Conservation (phyloP, 1,284 basidiomycete genomes). For the Fomitopsis betulina region DNA sequence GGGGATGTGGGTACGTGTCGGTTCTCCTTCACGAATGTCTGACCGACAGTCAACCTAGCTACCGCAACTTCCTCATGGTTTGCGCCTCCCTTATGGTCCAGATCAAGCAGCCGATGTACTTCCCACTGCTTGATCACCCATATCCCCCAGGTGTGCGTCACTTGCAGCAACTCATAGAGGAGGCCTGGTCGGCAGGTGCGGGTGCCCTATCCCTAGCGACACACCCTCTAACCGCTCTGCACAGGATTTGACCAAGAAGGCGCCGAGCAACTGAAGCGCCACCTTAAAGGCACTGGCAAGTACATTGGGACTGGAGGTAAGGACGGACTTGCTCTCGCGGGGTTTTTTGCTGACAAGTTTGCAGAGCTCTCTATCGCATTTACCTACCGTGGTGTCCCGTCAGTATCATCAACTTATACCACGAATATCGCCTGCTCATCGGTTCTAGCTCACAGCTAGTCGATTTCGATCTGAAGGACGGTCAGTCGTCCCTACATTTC, state of each 20-base stretch:
- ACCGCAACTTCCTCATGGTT: slow-evolving; percentile 83
- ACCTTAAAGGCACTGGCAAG: slow-evolving; percentile 60
- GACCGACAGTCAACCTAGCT: slow-evolving; percentile 38
- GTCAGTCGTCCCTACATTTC: slow-evolving; percentile 22
- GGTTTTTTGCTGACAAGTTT: not conserved
- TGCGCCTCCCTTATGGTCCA: slow-evolving; percentile 73
- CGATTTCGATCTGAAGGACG: slow-evolving; percentile 52
- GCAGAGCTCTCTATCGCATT: slow-evolving; percentile 67
- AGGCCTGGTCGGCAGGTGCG: slow-evolving; percentile 69
- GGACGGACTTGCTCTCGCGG: not conserved
- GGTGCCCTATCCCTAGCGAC: not conserved
- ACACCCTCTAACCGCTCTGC: not conserved
- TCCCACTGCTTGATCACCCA: slow-evolving; percentile 48
- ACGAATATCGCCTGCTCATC: not conserved
- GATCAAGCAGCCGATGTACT: slow-evolving; percentile 53
- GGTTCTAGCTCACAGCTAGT: slow-evolving; percentile 51
- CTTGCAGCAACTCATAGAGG: slow-evolving; percentile 74
- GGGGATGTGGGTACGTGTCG: slow-evolving; percentile 67
- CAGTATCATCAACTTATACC: slow-evolving; percentile 23
- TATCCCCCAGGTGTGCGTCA: slow-evolving; percentile 66
- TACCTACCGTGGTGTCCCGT: slow-evolving; percentile 75
- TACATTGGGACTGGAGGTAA: slow-evolving; percentile 80
- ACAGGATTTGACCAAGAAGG: slow-evolving; percentile 75
- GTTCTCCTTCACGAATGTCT: not conserved
- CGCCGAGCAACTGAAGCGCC: slow-evolving; percentile 48